A percentile compares a stretch with the other conserved stretches of the same genome.
Conservation (phyloP, 768 basidiomycete species). For the Multifurca ochricompacta region DNA sequence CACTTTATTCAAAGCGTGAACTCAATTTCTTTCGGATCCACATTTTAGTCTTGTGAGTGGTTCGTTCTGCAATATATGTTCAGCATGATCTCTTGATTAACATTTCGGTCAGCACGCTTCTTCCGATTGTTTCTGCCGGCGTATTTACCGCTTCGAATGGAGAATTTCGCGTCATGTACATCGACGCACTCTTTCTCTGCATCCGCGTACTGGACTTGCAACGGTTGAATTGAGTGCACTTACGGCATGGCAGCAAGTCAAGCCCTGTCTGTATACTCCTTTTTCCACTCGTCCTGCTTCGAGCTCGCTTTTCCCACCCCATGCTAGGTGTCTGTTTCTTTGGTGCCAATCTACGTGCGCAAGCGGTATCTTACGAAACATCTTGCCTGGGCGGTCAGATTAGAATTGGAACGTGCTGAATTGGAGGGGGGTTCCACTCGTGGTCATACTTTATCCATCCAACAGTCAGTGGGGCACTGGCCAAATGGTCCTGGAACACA, state of each 20-base stretch:
- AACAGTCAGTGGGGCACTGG: not conserved
- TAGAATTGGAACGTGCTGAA: constrained; percentile 20
- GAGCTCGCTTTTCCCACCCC: not conserved
- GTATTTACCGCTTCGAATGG: constrained; percentile 42
- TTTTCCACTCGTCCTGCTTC: not conserved
- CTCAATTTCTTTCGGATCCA: constrained; percentile 32
- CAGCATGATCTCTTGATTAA: not conserved
- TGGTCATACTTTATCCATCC: not conserved
- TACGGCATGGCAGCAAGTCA: constrained; percentile 27
- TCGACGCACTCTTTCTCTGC: constrained; percentile 35
- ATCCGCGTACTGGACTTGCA: constrained; percentile 28
- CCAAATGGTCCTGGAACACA: not conserved
- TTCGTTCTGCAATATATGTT: too few species aligned
- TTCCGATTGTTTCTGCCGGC: constrained; percentile 35
- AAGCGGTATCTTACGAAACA: constrained; percentile 22
- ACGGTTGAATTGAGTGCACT: constrained; percentile 27
- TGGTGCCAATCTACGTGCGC: constrained; percentile 35
- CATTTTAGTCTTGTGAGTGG: constrained; percentile 26
- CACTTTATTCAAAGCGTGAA: not conserved
- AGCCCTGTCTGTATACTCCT: constrained; percentile 20
- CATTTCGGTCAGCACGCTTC: constrained; percentile 23
- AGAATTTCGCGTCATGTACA: constrained; percentile 27
- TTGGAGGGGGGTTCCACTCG: not conserved
- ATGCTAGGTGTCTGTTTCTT: constrained; percentile 30
- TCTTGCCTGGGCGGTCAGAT: constrained; percentile 10